A percentile compares a stretch with the other conserved stretches of the same genome.
Evolutionary conservation across 176 grass and related monocot genomes (phyloP).

Genomic region (Cenchrus fungigraminus): DNA sequence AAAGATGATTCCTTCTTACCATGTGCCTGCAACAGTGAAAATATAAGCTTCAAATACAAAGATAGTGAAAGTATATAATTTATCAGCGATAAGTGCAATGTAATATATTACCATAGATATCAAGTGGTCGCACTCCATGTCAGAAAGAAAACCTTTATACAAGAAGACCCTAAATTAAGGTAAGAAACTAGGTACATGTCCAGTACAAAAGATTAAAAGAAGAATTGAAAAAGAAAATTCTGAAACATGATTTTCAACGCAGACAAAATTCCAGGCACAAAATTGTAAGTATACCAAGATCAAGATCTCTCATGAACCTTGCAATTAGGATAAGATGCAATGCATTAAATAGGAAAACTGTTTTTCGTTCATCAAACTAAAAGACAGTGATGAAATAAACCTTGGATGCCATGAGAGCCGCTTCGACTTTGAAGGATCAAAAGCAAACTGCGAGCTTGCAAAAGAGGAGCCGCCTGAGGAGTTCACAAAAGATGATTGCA

Average conservation of each 20-base stretch:
- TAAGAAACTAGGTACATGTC: slow-evolving; percentile 53
- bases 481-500: slow-evolving; percentile 3
- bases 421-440: slow-evolving; percentile 74
- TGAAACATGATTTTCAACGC: neutral
- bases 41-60: slow-evolving; percentile 14
- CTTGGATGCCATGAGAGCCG: slow-evolving; percentile 80
- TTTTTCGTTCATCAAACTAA: slow-evolving; percentile 2
- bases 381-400: slow-evolving; percentile 31
- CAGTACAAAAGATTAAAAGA: slow-evolving; percentile 37
- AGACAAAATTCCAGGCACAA: neutral
- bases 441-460: slow-evolving; percentile 35
- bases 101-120: slow-evolving; percentile 75
- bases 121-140: slow-evolving; percentile 72
- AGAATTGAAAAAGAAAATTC: neutral
- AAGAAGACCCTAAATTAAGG: slow-evolving; percentile 89
- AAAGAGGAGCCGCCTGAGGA: slow-evolving; percentile 5
- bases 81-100: slow-evolving; percentile 16
- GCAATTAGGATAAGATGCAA: neutral
- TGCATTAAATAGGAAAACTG: slow-evolving; percentile 10
- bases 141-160: slow-evolving; percentile 91
- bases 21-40: slow-evolving; percentile 56
- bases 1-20: slow-evolving; percentile 50
- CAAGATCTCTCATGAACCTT: slow-evolving; percentile 7
- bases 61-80: slow-evolving; percentile 23
- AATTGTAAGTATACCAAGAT: slow-evolving; percentile 2